phyloP scores from a whole-genome alignment of 306 rosid genomes.

The Rosa chinensis region DNA sequence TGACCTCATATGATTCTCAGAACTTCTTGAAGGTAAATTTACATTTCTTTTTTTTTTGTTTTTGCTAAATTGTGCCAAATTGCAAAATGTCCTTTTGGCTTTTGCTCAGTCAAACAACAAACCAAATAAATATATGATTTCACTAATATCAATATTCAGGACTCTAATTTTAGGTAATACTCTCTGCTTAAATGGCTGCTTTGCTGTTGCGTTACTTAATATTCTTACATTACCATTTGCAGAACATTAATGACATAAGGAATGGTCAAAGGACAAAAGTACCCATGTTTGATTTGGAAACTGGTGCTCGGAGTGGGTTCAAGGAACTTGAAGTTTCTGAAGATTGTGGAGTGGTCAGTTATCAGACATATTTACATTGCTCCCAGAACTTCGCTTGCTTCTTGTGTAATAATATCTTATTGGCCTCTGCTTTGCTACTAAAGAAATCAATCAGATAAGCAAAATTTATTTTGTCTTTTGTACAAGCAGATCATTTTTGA shows the following conservation, averaged over 20 bases:
- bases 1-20: neutral
- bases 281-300: constrained; percentile 91
- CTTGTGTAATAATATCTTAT: constrained; percentile 12
- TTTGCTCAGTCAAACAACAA: neutral
- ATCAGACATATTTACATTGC: constrained; percentile 23
- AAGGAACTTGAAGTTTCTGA: constrained; percentile 97
- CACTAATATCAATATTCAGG: neutral
- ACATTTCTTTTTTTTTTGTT: neutral
- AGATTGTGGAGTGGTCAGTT: constrained; percentile 99
- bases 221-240: constrained; percentile 33
- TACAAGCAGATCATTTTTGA: constrained; percentile 78
- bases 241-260: constrained; percentile 92
- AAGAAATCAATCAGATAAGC: constrained; percentile 10
- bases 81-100: neutral
- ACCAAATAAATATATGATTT: constrained; percentile 8
- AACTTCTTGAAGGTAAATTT: neutral
- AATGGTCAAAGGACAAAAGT: constrained; percentile 81
- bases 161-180: neutral
- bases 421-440: constrained; percentile 1
- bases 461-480: constrained; percentile 26
- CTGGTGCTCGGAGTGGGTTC: constrained; percentile 87
- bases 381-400: constrained; percentile 20
- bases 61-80: neutral
- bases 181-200: neutral
- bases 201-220: neutral